phyloP scores from a whole-genome alignment of 495 filamentous ascomycete genomes.

The Neurospora africana region DNA sequence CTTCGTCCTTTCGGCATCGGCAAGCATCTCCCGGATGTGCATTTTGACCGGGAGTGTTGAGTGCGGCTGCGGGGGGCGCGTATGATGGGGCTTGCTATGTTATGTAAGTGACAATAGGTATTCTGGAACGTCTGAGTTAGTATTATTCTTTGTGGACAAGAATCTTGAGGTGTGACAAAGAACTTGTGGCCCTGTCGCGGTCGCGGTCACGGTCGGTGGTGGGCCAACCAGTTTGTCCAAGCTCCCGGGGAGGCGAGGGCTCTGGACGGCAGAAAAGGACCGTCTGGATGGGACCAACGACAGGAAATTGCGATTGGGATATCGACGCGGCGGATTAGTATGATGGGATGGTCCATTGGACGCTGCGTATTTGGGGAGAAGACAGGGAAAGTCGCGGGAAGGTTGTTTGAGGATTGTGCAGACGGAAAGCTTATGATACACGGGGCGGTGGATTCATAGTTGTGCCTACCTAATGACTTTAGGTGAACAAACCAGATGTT shows the following conservation, averaged over 20 bases:
- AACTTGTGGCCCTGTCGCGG: background rate
- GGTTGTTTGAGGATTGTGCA: background rate
- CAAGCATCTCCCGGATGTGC: constrained; percentile 90
- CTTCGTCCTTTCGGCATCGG: constrained; percentile 63
- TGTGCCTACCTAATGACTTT: background rate
- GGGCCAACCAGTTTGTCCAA: background rate
- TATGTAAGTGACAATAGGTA: background rate
- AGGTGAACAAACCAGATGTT: background rate
- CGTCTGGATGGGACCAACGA: background rate
- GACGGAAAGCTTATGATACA: background rate
- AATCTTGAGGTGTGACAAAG: background rate
- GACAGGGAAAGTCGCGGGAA: background rate
- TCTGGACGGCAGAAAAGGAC: background rate
- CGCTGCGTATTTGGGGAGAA: background rate
- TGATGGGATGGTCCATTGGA: background rate
- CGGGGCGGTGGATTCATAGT: background rate
- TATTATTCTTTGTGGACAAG: background rate
- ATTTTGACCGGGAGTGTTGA: constrained; percentile 26
- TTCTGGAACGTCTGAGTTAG: background rate
- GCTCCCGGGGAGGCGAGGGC: background rate
- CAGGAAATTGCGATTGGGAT: background rate
- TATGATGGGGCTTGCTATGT: background rate
- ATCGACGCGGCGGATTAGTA: background rate
- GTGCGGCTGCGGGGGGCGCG: background rate
- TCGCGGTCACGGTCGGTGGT: background rate